Percentiles rank a stretch among this genome's conserved stretches.
Evolutionary conservation across 306 rosid genomes (phyloP).

Genomic region (Prosopis cineraria): DNA sequence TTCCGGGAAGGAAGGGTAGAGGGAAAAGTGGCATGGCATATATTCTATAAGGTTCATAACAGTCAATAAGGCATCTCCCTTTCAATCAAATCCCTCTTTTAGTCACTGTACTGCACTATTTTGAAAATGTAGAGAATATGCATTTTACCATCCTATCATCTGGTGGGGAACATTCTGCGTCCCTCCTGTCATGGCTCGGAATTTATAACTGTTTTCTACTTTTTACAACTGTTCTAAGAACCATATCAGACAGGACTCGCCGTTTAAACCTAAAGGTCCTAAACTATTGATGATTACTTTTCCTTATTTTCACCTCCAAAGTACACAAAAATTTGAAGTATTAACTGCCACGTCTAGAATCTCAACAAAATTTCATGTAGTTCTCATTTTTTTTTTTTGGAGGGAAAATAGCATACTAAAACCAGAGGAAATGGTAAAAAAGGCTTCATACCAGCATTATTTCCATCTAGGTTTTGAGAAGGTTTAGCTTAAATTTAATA

Average conservation of each 20-base stretch:
- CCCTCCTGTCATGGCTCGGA: not conserved
- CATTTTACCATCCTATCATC: conserved; percentile 7
- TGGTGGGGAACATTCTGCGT: not conserved
- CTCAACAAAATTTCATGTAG: not conserved
- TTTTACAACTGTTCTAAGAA: not conserved
- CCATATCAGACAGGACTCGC: not conserved
- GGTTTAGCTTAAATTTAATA: not conserved
- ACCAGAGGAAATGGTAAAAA: not conserved
- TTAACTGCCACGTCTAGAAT: not conserved
- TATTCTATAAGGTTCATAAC: not conserved
- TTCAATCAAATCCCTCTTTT: conserved; percentile 1
- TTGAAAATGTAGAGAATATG: not conserved
- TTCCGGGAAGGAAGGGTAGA: not conserved
- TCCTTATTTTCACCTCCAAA: not conserved
- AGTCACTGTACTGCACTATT: not conserved
- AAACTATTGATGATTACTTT: not conserved
- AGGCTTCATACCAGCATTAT: not conserved
- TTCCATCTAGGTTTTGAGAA: not conserved
- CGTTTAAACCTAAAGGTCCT: not conserved
- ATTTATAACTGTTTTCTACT: not conserved
- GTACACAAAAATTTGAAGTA: not conserved
- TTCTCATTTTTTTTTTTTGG: not conserved
- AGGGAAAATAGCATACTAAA: not conserved
- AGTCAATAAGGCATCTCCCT: not conserved
- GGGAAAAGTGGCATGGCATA: conserved; percentile 4